Conservation (phyloP, 2,329 filamentous ascomycete species). For the Colletotrichum cereale region DNA sequence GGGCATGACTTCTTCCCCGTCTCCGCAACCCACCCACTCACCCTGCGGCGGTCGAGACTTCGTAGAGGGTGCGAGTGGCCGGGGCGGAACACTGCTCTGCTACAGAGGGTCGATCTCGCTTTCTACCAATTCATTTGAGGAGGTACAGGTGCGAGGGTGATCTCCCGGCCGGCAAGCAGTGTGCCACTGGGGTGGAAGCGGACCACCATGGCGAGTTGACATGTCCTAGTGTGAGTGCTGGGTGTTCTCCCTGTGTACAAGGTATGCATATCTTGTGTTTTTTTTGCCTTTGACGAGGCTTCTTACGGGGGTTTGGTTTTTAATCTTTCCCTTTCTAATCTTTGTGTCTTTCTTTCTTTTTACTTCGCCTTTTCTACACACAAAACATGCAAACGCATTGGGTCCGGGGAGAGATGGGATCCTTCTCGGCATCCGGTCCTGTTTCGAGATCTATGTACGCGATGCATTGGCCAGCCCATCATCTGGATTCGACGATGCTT, state of each 20-base stretch:
- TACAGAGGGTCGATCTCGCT: neutral
- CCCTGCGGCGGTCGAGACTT: neutral
- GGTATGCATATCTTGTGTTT: neutral
- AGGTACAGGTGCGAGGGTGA: neutral
- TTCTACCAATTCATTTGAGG: no score
- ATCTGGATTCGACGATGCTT: constrained; percentile 37
- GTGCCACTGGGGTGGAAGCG: neutral
- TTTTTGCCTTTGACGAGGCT: neutral
- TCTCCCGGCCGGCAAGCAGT: neutral
- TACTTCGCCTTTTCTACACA: neutral
- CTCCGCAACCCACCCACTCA: neutral
- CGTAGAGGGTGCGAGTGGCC: constrained; percentile 12
- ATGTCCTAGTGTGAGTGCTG: neutral
- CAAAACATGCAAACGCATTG: constrained; percentile 17
- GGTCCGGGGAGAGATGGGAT: neutral
- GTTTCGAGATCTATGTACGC: constrained; percentile 29
- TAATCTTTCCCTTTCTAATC: no score
- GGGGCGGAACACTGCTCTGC: constrained; percentile 8
- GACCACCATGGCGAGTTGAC: neutral
- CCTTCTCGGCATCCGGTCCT: constrained; percentile 17
- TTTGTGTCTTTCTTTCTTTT: neutral
- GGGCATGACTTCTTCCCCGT: constrained; percentile 9
- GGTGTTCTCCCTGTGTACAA: neutral
- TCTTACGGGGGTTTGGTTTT: constrained; percentile 11
- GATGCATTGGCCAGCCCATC: constrained; percentile 17